Conservation (phyloP, 2,329 filamentous ascomycete genomes). For the Aureobasidium uvarum region DNA sequence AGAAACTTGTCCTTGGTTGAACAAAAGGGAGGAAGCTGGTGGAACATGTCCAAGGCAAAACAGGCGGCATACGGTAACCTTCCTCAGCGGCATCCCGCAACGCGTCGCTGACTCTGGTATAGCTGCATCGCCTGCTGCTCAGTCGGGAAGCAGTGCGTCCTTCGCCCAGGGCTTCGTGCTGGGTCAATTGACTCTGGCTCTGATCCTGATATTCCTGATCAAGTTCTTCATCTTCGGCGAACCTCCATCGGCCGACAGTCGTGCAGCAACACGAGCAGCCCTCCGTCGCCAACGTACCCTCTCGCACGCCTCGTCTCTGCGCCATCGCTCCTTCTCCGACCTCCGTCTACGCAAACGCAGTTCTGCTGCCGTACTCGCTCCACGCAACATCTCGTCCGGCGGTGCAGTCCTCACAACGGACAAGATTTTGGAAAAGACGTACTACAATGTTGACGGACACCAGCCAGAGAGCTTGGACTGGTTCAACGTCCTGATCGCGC, state of each 20-base stretch:
- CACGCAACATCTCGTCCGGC: constrained; percentile 37
- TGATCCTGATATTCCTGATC: constrained; percentile 92
- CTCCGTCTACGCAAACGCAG: constrained; percentile 56
- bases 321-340: constrained; percentile 40
- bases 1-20: neutral
- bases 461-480: constrained; percentile 96
- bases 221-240: constrained; percentile 99
- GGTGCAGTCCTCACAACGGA: constrained; percentile 68
- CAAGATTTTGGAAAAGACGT: constrained; percentile 92
- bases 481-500: constrained; percentile 97
- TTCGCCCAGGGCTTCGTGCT: constrained; percentile 93
- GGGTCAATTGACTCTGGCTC: constrained; percentile 86
- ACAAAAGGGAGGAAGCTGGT: neutral
- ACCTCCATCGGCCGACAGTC: constrained; percentile 76
- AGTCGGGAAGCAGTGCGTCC: constrained; percentile 56
- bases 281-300: constrained; percentile 71
- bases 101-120: constrained; percentile 2
- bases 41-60: constrained; percentile 40
- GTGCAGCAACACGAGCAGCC: constrained; percentile 70
- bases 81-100: neutral
- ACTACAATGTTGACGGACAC: constrained; percentile 93
- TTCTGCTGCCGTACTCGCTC: constrained; percentile 59
- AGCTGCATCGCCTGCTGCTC: constrained; percentile 14
- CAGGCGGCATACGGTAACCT: constrained; percentile 28
- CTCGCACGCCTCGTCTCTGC: constrained; percentile 56